A percentile compares a stretch with the other conserved stretches of the same genome.
These are phyloP conservation scores for Penicillium sp. DNA, from an alignment of 2,329 filamentous ascomycete genomes.

Conservation along the genomic window DNA sequence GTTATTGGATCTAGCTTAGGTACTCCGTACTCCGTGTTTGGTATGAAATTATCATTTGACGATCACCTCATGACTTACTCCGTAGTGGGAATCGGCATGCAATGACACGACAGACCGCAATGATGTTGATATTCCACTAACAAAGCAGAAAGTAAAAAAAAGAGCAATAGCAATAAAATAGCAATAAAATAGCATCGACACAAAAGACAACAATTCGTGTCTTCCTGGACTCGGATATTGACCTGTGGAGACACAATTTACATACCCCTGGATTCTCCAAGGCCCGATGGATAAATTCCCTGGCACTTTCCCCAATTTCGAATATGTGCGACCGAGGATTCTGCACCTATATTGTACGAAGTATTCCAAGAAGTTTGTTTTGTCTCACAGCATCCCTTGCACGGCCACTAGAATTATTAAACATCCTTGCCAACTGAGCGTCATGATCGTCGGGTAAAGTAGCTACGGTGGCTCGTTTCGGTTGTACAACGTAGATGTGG, in stretches of 20 bases:
- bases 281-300: neutral
- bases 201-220: neutral
- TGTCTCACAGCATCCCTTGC: conserved; percentile 2
- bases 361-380: neutral
- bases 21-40: neutral
- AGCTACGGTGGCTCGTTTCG: neutral
- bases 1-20: neutral
- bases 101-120: neutral
- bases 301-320: neutral
- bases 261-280: conserved; percentile 10
- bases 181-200: neutral
- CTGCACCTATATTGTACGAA: neutral
- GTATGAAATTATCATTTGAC: neutral
- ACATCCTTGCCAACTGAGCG: conserved; percentile 1
- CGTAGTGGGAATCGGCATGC: neutral
- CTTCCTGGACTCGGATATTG: neutral
- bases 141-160: neutral
- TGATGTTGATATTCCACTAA: neutral
- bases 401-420: neutral
- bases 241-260: neutral
- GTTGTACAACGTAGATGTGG: neutral
- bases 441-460: conserved; percentile 8
- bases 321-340: neutral
- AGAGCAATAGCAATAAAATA: neutral
- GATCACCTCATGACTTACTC: neutral